Evolutionary conservation across 768 basidiomycete species (phyloP).

Genomic region (Zangia roseola): DNA sequence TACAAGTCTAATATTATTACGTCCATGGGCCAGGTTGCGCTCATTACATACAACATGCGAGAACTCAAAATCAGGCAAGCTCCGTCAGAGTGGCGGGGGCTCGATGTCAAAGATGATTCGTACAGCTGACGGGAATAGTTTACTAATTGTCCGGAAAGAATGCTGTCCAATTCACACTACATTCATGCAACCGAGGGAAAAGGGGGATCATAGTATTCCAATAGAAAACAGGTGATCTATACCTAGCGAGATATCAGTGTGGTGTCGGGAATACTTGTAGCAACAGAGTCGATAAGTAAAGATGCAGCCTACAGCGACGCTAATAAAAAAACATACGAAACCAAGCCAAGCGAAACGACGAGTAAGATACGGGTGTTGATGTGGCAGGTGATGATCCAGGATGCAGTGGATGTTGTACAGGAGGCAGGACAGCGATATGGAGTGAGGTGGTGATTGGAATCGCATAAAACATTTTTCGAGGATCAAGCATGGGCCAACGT

Average conservation of each 20-base stretch:
- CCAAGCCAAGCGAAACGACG: conserved; percentile 16
- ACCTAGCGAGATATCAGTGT: conserved; percentile 29
- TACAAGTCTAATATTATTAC: conserved; percentile 20
- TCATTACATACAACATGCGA: neutral
- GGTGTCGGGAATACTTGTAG: conserved; percentile 30
- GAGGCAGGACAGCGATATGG: conserved; percentile 16
- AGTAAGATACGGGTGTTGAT: conserved; percentile 20
- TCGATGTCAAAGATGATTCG: neutral
- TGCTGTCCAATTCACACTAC: neutral
- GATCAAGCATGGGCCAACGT: conserved; percentile 5
- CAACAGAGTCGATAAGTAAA: conserved; percentile 31
- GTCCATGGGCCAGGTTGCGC: conserved; percentile 8
- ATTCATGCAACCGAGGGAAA: neutral
- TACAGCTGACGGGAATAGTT: neutral
- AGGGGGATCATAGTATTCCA: conserved; percentile 7
- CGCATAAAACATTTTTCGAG: conserved; percentile 10
- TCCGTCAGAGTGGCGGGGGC: neutral
- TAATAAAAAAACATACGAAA: conserved; percentile 26
- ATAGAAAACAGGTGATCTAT: conserved; percentile 23
- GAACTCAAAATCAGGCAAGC: neutral
- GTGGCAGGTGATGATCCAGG: conserved; percentile 16
- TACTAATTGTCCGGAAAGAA: neutral
- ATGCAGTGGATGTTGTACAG: conserved; percentile 26
- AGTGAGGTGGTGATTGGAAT: conserved; percentile 11
- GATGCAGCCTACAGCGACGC: conserved; percentile 24